Conservation (phyloP, 805 yeast genomes). For the Sugiyamaella boreocaroliniensis region DNA sequence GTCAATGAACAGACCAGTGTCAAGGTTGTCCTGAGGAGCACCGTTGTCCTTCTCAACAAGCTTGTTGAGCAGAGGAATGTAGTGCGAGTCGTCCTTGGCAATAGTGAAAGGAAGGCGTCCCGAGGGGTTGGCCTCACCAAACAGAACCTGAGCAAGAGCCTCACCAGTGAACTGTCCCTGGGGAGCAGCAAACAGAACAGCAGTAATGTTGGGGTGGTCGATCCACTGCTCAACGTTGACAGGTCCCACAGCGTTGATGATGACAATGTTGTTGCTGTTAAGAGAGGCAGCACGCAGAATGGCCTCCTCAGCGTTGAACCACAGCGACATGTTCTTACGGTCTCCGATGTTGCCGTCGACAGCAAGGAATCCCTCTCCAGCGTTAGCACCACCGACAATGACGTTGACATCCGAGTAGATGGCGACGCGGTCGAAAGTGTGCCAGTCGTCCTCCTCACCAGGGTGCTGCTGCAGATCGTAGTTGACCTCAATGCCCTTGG, state of each 20-base stretch:
- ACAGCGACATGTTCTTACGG: conserved; percentile 44
- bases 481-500: conserved; percentile 41
- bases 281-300: conserved; percentile 43
- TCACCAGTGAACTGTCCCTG: conserved; percentile 51
- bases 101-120: conserved; percentile 60
- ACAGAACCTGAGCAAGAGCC: conserved; percentile 51
- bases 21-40: conserved; percentile 32
- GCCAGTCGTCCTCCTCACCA: conserved; percentile 28
- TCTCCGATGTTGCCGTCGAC: conserved; percentile 58
- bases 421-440: conserved; percentile 37
- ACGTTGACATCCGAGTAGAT: conserved; percentile 47
- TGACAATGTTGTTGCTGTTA: conserved; percentile 51
- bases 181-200: conserved; percentile 49
- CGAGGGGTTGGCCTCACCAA: conserved; percentile 57
- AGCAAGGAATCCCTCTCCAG: conserved; percentile 55
- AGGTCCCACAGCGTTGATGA: conserved; percentile 56
- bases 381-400: conserved; percentile 47
- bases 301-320: conserved; percentile 54
- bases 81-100: conserved; percentile 44
- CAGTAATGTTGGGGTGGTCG: conserved; percentile 52
- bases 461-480: conserved; percentile 42
- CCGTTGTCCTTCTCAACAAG: conserved; percentile 28
- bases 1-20: conserved; percentile 45
- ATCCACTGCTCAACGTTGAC: conserved; percentile 51
- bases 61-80: conserved; percentile 41